These are phyloP conservation scores for Hanseniaspora lindneri DNA, from an alignment of 805 yeast species.

Conservation along the genomic window DNA sequence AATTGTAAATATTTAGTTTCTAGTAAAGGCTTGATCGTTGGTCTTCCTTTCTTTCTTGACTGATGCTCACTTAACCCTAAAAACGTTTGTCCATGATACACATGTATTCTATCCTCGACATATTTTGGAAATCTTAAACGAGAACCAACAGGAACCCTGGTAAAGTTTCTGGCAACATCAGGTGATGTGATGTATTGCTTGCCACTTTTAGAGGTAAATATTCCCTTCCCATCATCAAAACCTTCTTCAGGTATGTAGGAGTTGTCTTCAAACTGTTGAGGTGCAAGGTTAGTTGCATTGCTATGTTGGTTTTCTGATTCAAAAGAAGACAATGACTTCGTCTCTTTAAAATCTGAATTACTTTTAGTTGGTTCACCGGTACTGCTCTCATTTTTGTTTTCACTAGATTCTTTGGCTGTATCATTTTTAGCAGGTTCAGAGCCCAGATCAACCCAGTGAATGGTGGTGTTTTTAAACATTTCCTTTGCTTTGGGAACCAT, in stretches of 20 bases:
- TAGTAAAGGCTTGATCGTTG: constrained; percentile 84
- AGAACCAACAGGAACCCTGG: constrained; percentile 10
- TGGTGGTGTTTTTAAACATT: not conserved
- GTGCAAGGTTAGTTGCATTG: too few relatives aligned
- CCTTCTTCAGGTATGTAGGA: constrained; percentile 3
- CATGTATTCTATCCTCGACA: not conserved
- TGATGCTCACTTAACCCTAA: constrained; percentile 20
- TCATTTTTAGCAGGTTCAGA: not conserved
- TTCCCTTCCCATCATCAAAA: constrained; percentile 7
- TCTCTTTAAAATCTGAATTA: not conserved
- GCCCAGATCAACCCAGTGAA: not conserved
- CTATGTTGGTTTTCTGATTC: too few relatives aligned
- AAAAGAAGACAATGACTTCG: too few relatives aligned
- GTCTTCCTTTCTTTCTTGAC: constrained; percentile 61
- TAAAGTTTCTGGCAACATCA: constrained; percentile 3
- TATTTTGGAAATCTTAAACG: constrained; percentile 1
- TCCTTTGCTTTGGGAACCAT: constrained; percentile 19
- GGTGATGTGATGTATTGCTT: constrained; percentile 5
- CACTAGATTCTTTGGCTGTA: constrained; percentile 20
- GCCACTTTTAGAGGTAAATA: constrained; percentile 5
- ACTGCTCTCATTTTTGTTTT: constrained; percentile 16
- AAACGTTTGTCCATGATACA: constrained; percentile 16
- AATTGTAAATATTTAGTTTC: constrained; percentile 86
- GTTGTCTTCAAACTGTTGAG: too few relatives aligned
- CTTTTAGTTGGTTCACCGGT: constrained; percentile 5